Base-by-base conservation (phyloP, 495 filamentous ascomycete species). In the Penicillium steckii region DNA sequence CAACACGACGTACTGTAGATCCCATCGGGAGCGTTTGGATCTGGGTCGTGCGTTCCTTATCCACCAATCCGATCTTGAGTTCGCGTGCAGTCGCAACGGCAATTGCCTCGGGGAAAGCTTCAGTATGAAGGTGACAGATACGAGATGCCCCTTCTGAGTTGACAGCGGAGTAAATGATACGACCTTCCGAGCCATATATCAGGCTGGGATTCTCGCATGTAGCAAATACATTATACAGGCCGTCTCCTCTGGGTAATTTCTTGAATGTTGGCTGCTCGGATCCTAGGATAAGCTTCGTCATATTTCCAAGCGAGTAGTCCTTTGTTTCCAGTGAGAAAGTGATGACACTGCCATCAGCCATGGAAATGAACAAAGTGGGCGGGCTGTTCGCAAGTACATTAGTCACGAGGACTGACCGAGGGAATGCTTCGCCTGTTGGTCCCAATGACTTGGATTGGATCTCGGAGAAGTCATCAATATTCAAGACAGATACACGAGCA, bases 151-250 rank as follows among this genome's bases (percentile, higher is more conserved):
- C 84, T 58, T 96, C 89, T 2, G 91, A 91, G 44, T 95, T 97
- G n/a, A 97, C 87, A 1, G 95, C 90, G 15, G 91, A 95, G 75
- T 94, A 99, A 6, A 96, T 85, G 23, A 96, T 85, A 9, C 92
- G 81, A 1, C 87, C 90, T 61, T 97, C 90, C 5, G 85, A 84
- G 15, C 85, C 87, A 57, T 97, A 97, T 44, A 97, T 95, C 43
- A 99, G 67, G 56, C 88, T 95, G 13, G 94, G 89, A 60, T 97
- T 89, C 55, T 97, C 94, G 57, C 90, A 96, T 0, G 88, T 93
- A 1, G 92, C 90, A 59, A 99, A 95, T 0, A 99, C 87, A 65
- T 89, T 95, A 64, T 80, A 88, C 1, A 89, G 62, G 1, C 74
- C 74, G 46, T 85, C 77, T 10, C 71, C 74, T 42, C 80, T 68